Conservation (phyloP, 495 filamentous ascomycete genomes). For the Neurospora tetraspora region DNA sequence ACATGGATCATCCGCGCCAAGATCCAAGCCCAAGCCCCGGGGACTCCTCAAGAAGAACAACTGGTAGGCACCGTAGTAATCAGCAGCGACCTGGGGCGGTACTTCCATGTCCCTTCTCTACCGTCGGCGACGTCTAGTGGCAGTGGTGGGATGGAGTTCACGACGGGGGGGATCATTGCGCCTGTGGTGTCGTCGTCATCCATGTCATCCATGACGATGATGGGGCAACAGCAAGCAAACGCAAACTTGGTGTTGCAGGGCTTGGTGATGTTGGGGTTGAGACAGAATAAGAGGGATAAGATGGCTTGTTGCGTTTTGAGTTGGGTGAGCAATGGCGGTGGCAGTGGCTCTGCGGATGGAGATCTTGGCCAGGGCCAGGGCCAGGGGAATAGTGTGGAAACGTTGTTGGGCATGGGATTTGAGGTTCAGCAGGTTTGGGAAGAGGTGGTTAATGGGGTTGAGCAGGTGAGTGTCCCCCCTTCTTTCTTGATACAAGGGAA, state of each 20-base stretch:
- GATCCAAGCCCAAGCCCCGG: constrained; percentile 27
- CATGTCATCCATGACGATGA: constrained; percentile 33
- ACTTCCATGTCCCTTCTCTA: constrained; percentile 52
- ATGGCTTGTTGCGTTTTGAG: constrained; percentile 49
- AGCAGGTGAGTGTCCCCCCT: constrained; percentile 35
- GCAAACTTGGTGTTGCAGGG: constrained; percentile 66
- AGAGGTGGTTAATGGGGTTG: constrained; percentile 67
- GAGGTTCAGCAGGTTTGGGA: constrained; percentile 66
- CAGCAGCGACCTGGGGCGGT: constrained; percentile 53
- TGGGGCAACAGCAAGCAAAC: constrained; percentile 36
- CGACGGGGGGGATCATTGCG: constrained; percentile 66
- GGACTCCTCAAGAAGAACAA: constrained; percentile 29
- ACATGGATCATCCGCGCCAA: constrained; percentile 63
- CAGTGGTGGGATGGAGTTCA: constrained; percentile 25
- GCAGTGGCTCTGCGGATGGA: neutral
- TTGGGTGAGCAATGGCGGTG: constrained; percentile 41
- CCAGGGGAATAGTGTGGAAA: constrained; percentile 53
- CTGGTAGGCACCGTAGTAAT: constrained; percentile 78
- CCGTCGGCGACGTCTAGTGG: constrained; percentile 15
- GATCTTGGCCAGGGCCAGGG: constrained; percentile 31
- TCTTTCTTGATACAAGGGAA: neutral
- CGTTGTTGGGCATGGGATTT: constrained; percentile 66
- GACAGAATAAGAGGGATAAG: constrained; percentile 71
- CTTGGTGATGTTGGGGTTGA: constrained; percentile 68
- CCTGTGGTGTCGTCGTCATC: constrained; percentile 44